Evolutionary conservation across 768 basidiomycete genomes (phyloP).

Genomic region (Termitomyces heimii): DNA sequence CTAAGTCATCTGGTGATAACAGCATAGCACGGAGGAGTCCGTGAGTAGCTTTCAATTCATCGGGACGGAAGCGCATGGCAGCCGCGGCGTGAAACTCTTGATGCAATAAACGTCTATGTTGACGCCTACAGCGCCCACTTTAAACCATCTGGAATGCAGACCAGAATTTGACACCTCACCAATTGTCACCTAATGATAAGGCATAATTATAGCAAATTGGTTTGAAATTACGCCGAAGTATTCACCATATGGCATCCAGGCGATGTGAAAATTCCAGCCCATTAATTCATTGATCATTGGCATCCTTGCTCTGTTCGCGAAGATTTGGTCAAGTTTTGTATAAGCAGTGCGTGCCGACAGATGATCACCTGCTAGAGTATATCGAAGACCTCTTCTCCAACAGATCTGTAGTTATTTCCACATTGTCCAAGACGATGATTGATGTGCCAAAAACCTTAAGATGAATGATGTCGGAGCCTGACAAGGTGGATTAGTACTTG

Average conservation of each 20-base stretch:
- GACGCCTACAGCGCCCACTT: conserved; percentile 13
- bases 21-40: conserved; percentile 18
- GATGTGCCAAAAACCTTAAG: conserved; percentile 14
- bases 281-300: conserved; percentile 20
- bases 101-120: conserved; percentile 17
- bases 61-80: conserved; percentile 14
- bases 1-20: conserved; percentile 12
- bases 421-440: conserved; percentile 18
- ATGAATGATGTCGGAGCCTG: conserved; percentile 10
- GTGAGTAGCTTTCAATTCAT: conserved; percentile 16
- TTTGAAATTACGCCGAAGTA: neutral
- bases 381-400: conserved; percentile 18
- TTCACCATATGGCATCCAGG: conserved; percentile 14
- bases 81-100: conserved; percentile 17
- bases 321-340: neutral
- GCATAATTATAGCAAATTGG: neutral
- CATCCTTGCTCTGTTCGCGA: conserved; percentile 1
- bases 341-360: neutral
- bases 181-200: conserved; percentile 3
- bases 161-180: neutral
- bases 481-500: neutral
- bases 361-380: conserved; percentile 10
- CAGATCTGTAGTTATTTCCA: conserved; percentile 16
- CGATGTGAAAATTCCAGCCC: conserved; percentile 16
- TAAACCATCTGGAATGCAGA: neutral